Evolutionary conservation across 306 rosid genomes (phyloP).

Genomic region (Acacia acuminata): DNA sequence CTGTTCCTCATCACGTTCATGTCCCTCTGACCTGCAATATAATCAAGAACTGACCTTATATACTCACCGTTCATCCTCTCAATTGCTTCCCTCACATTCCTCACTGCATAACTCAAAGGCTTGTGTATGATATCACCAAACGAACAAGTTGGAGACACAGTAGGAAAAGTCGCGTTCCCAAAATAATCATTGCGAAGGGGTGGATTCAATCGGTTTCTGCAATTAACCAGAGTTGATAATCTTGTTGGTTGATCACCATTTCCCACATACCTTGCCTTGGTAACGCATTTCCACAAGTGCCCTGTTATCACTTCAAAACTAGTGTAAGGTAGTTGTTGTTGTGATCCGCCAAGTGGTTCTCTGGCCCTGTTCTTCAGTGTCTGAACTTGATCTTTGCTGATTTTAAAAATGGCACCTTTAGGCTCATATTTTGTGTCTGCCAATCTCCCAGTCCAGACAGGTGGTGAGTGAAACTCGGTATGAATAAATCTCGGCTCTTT

Average conservation of each 20-base stretch:
- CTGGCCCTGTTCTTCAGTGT: constrained; percentile 20
- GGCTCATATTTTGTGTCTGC: background rate
- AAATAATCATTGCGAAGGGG: constrained; percentile 24
- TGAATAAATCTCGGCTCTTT: constrained; percentile 35
- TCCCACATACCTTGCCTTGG: constrained; percentile 25
- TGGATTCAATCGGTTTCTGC: constrained; percentile 38
- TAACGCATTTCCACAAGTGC: constrained; percentile 44
- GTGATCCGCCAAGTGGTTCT: background rate
- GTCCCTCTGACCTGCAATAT: constrained; percentile 29
- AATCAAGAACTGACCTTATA: constrained; percentile 45
- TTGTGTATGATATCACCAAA: constrained; percentile 31
- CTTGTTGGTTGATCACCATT: constrained; percentile 35
- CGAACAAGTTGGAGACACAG: constrained; percentile 33
- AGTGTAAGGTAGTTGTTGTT: background rate
- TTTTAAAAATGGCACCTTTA: background rate
- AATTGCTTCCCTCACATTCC: constrained; percentile 30
- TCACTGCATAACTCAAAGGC: constrained; percentile 27
- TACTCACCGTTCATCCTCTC: constrained; percentile 34
- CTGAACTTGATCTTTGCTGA: constrained; percentile 32
- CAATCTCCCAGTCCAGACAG: constrained; percentile 24
- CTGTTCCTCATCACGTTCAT: constrained; percentile 30
- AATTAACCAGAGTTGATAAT: constrained; percentile 30
- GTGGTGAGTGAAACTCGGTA: constrained; percentile 41
- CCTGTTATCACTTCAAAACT: constrained; percentile 43
- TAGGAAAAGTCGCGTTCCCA: constrained; percentile 42